Evolutionary conservation across 176 grass and related monocot species (phyloP).

Genomic region (Luzula sylvatica): DNA sequence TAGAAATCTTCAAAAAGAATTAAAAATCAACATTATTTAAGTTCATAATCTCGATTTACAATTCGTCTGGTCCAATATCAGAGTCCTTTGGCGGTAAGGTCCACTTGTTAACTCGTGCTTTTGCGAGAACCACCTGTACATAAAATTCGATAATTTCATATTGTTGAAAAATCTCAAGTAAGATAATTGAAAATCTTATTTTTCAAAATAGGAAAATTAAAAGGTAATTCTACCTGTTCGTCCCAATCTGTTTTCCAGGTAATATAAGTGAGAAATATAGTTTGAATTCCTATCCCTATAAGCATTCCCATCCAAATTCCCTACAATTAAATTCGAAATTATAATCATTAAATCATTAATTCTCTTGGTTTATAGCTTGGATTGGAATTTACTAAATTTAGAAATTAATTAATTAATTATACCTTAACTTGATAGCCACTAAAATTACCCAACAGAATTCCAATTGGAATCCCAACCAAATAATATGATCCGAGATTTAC

Average conservation of each 20-base stretch:
- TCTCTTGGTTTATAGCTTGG: neutral
- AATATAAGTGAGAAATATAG: constrained; percentile 42
- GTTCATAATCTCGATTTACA: neutral
- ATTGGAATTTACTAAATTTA: neutral
- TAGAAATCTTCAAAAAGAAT: no score
- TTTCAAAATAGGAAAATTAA: constrained; percentile 2
- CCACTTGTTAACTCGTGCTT: constrained; percentile 25
- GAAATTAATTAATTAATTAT: neutral
- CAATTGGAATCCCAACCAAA: constrained; percentile 64
- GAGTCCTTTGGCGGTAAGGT: constrained; percentile 13
- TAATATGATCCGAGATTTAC: constrained; percentile 83
- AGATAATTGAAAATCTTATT: neutral
- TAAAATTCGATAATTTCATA: neutral
- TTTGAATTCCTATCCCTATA: constrained; percentile 69
- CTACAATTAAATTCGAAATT: constrained; percentile 28
- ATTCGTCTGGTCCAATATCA: constrained; percentile 4
- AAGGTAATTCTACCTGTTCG: constrained; percentile 39
- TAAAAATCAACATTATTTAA: no score
- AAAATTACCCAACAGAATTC: constrained; percentile 49
- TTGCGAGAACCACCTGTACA: constrained; percentile 19
- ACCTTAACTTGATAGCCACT: constrained; percentile 7
- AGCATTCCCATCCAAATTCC: constrained; percentile 92
- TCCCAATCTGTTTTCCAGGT: constrained; percentile 79
- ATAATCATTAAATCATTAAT: neutral
- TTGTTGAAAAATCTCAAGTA: neutral